Evolutionary conservation across 768 basidiomycete species (phyloP), one percentile per base, ranked within the genome.

Genomic region (Suillus brevipes): DNA sequence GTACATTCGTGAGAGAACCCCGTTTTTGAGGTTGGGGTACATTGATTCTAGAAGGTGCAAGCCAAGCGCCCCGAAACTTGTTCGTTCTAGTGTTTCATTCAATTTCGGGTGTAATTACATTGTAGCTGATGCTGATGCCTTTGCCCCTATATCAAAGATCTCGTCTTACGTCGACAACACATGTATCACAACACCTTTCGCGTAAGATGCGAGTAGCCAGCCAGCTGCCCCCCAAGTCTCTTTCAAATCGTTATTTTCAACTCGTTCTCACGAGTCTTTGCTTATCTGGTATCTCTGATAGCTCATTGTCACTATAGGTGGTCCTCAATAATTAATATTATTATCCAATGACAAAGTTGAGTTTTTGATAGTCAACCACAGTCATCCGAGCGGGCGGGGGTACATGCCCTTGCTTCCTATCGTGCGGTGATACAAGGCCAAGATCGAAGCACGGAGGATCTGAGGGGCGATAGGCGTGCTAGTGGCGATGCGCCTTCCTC

Each of bases 161-260:
- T 59, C 45, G 25, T 66, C 61, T 74, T 76, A 76, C 75, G 73
- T 74, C 69, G 73, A 64, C 71, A 42, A 52, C 67, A 56, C 74
- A 65, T 71, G 66, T 16, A 59, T 68, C 63, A 56, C 62, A 62
- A 67, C 63, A 62, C 59, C 47, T 67, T 60, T 67, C 60, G 65
- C 73, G 65, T 73, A 72, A 72, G 43, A 63, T 45, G 40, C 55
- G 28, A 13, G 31, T 53, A 55, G 10, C 57, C 3, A 31, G 6
- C 28, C 37, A 23, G 23, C 37, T 25, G 16, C 23, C 56, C 56
- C 3, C 25, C 37, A 38, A 58, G 38, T 59, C 38, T 25, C 38
- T 59, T 25, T 59, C 18, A 59, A 40, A 59, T 59, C 57, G 38
- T 40, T 62, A 62, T 53, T 58, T 50, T 50, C 53, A 47, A 61